Base-by-base conservation (phyloP, 1,139 yeast genomes). In the Nakaseomyces sp. region DNA sequence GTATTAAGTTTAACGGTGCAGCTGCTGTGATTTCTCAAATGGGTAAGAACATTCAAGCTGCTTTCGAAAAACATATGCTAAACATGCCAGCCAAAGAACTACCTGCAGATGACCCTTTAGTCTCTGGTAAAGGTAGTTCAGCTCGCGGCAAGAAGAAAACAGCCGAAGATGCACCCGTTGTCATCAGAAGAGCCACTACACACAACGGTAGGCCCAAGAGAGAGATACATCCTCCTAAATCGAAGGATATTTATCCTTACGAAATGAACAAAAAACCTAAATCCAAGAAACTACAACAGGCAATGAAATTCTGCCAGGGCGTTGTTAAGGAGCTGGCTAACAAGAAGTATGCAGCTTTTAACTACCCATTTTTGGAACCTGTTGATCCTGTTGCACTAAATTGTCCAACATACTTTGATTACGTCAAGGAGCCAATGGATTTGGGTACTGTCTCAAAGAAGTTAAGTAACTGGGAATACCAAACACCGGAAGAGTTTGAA, bases 301-400 rank as follows among this genome's bases (percentile, higher is more conserved):
- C 91, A 64, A 74, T 91, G 59, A 74, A 91, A 57, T 93, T 82
- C 66, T 86, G 95, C 60, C 83, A 79, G 53, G 85, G 78, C 60
- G 79, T 91, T 3, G 67, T 91, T 44, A 85, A 84, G 62, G 99
- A 91, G 56, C 71, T 91, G 57, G 71, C 71, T 51, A 78, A 85
- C 20, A 91, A 91, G 64, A 89, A 87, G 65, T 86, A 88, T 61
- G 86, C 83, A 56, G 73, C 79, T 43, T 81, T 82, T 60, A 81
- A 91, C 52, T 91, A 82, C 66, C 97, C 98, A 28, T 91, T 91
- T 58, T 68, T 91, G 57, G 82, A 77, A 48, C 98, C 99, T 0
- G 98, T 91, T 40, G 98, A 93, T 63, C 91, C 96, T 0, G 88
- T 88, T 28, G 95, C 96, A 8, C 74, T 89, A 57, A 88, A 87